These are phyloP conservation scores for Ascochyta fabae DNA, from an alignment of 2,329 filamentous ascomycete species.

Conservation along the genomic window DNA sequence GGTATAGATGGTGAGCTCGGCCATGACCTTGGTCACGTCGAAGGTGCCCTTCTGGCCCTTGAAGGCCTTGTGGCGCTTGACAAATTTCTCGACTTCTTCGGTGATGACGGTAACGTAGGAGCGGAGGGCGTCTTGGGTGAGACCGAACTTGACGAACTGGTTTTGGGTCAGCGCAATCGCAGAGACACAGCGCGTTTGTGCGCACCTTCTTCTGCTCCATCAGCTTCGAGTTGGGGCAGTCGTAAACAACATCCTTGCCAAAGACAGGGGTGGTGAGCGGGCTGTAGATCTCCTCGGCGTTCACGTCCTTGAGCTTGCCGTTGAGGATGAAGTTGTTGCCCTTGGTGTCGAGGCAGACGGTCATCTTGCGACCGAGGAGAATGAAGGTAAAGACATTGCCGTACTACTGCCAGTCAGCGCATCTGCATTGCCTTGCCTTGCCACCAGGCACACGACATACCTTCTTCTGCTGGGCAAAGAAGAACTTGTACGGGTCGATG, in stretches of 20 bases:
- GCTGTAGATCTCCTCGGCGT: conserved; percentile 88
- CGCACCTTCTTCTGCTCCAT: conserved; percentile 95
- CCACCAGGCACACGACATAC: conserved; percentile 52
- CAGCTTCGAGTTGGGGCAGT: conserved; percentile 87
- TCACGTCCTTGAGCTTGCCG: conserved; percentile 87
- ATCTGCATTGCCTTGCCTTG: background rate
- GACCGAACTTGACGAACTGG: conserved; percentile 80
- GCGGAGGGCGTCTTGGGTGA: conserved; percentile 76
- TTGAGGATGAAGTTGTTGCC: conserved; percentile 94
- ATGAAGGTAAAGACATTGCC: conserved; percentile 91
- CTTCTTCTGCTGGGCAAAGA: conserved; percentile 75
- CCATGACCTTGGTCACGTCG: conserved; percentile 77
- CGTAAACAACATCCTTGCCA: conserved; percentile 86
- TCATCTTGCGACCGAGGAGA: conserved; percentile 86
- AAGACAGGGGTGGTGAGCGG: conserved; percentile 76
- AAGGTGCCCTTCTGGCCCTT: conserved; percentile 71
- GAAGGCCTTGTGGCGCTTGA: conserved; percentile 71
- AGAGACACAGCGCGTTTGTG: background rate
- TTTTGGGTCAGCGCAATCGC: conserved; percentile 9
- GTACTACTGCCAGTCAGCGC: conserved; percentile 61
- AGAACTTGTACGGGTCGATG: conserved; percentile 92
- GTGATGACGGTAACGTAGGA: conserved; percentile 82
- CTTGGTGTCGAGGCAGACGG: conserved; percentile 79
- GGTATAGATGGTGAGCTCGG: conserved; percentile 88
- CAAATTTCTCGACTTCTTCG: conserved; percentile 74